Evolutionary conservation across 306 rosid genomes (phyloP).

Genomic region (Vigna angularis): DNA sequence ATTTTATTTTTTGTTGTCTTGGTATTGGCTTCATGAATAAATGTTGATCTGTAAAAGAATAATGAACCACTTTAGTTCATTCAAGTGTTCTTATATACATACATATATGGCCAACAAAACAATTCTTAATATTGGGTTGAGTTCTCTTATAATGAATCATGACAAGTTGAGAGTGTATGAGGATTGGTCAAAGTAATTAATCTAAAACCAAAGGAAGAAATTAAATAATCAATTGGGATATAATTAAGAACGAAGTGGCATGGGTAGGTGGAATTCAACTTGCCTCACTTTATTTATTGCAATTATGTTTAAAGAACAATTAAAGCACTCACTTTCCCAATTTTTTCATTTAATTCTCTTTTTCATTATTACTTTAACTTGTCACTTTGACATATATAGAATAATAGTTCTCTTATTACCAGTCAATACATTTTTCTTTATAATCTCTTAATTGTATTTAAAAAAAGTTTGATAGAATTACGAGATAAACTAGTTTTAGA

Average conservation of each 20-base stretch:
- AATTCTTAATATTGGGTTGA: neutral
- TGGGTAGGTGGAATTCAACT: constrained; percentile 38
- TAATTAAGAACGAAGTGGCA: constrained; percentile 23
- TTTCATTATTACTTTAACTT: neutral
- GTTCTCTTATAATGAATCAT: neutral
- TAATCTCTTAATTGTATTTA: no score
- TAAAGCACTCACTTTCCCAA: neutral
- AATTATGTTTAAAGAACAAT: neutral
- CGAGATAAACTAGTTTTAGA: no score
- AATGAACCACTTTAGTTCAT: constrained; percentile 22
- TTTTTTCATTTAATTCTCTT: constrained; percentile 3
- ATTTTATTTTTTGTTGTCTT: neutral
- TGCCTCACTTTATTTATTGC: constrained; percentile 24
- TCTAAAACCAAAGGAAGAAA: neutral
- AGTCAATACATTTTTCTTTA: no score
- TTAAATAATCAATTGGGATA: constrained; percentile 27
- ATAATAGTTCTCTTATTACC: no score
- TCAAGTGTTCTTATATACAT: constrained; percentile 8
- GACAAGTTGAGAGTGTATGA: neutral
- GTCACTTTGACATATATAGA: neutral
- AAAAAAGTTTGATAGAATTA: no score
- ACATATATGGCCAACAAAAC: neutral
- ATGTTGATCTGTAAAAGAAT: constrained; percentile 4
- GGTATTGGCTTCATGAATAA: constrained; percentile 4
- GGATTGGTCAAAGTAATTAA: constrained; percentile 30